Evolutionary conservation across 2,329 filamentous ascomycete genomes (phyloP), one percentile per base, ranked within the genome.

Genomic region (Diaporthe vexans): DNA sequence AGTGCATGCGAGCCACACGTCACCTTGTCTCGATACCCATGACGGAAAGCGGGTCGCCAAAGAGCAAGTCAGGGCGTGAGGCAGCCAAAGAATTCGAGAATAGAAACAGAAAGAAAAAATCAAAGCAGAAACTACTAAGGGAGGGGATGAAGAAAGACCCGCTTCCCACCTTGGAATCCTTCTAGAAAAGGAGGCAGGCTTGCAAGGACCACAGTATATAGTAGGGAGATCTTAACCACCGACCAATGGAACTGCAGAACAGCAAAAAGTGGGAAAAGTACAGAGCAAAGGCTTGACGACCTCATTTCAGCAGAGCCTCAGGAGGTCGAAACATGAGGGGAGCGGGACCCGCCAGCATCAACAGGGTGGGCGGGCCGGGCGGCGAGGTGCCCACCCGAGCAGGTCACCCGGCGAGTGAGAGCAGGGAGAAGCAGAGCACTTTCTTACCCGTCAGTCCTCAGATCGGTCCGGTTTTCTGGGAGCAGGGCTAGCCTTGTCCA

Each of bases 251-350:
- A 19, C 7, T 15, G 33, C 33, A 68, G 33, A 26, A 26, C 33
- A 15, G 33, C 29, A 21, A 33, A 68, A 52, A 40, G 48, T 52
- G 63, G 63, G 33, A 40, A 54, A 46, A 67, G 9, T 24, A 52
- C 57, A 67, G 17, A 33, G 48, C 40, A 58, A 74, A 67, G 73
- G 57, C 73, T 72, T 74, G 54, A 72, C 46, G 58, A 67, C 58
- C 69, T 72, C 48, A 74, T 74, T 69, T 68, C 51, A 73, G 61
- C 71, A 69, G 33, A 65, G 71, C 71, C 73, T 67, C 69, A 72
- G 57, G 40, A 61, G 63, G 63, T 68, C 63, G 63, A 46, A 54
- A 54, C 46, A 67, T 52, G 63, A 43, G n/a, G 29, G 29, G 17
- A 56, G 63, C 63, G 37, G 57, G 68, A 74, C 68, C 72, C 72